Evolutionary conservation across 2,329 filamentous ascomycete species (phyloP), one percentile per base, ranked within the genome.

Genomic region (Dactylellina drechsleri): DNA sequence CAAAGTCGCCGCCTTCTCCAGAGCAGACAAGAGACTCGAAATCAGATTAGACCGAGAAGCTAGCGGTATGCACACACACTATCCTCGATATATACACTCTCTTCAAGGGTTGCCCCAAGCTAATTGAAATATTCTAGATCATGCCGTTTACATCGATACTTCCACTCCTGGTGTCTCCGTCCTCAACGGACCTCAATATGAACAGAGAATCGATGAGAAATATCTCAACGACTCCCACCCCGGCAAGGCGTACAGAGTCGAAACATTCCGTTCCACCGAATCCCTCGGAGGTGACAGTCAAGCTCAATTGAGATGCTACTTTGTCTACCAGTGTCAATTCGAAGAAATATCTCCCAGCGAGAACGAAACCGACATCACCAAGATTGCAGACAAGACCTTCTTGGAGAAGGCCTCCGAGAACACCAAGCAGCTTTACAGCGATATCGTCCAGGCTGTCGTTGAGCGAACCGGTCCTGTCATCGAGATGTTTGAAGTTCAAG

Each of bases 71-170:
- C 56, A 20, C 41, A 20, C 41, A 41, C 23, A 12, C 20, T 23
- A 65, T 12, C 31, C 28, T 15, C 43, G 43, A 28, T 65, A 20
- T 23, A 23, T 23, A 23, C 23, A 23, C 4, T 2, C 23, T 23
- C 23, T 23, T 23, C 23, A 23, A 23, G 2, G 23, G 4, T 36
- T 36, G 31, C 31, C 10, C 26, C 31, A 36, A 36, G 16, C 26
- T 23, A 16, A 26, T 15, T 18, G 20, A 18, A 53, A n/a, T 47
- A 13, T 23, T 1, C 86, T 47, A 72, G 95, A 98, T 82, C 95
- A 98, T 81, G 95, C 95, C 73, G 96, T 98, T 81, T 99, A 98
- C 84, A 98, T 99, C 79, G 95, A 99, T 82, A 99, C 95, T 66
- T 97, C 93, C 82, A 91, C 90, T 81, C 94, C 95, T 15, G 95